Percentiles rank a stretch among this genome's conserved stretches.
These are phyloP conservation scores for Tuber umbilicatum DNA, from an alignment of 495 filamentous ascomycete genomes.

Conservation along the genomic window DNA sequence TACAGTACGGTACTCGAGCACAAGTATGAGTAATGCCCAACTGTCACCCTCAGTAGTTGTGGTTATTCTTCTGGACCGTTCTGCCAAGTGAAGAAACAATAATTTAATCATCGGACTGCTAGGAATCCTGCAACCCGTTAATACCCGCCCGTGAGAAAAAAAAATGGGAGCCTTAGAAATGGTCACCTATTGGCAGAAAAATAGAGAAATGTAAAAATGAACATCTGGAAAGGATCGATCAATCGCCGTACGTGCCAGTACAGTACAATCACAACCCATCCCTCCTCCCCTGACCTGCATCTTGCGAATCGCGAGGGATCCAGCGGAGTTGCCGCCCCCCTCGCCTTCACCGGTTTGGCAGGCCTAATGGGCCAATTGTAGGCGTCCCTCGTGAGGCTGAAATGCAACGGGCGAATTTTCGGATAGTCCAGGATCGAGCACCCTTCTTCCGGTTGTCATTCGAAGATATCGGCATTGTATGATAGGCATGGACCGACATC, in stretches of 20 bases:
- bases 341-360: not conserved
- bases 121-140: not conserved
- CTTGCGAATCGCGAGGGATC: not conserved
- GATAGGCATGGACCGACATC: not conserved
- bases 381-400: not conserved
- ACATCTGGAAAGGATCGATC: not conserved
- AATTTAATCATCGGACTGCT: not conserved
- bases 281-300: not conserved
- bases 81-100: not conserved
- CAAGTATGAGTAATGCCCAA: not conserved
- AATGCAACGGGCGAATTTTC: not conserved
- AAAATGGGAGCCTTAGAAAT: not conserved
- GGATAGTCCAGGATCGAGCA: not conserved
- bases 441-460: not conserved
- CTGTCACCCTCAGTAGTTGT: not conserved
- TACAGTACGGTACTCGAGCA: not conserved
- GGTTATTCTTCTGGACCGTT: not conserved
- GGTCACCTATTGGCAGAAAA: not conserved
- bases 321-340: not conserved
- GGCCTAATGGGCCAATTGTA: not conserved
- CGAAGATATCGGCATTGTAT: not conserved
- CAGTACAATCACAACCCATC: not conserved
- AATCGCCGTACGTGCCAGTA: not conserved
- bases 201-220: not conserved
- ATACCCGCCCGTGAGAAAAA: not conserved